Conservation (phyloP, 2,329 filamentous ascomycete species). For the Nannizziopsis barbatae region DNA sequence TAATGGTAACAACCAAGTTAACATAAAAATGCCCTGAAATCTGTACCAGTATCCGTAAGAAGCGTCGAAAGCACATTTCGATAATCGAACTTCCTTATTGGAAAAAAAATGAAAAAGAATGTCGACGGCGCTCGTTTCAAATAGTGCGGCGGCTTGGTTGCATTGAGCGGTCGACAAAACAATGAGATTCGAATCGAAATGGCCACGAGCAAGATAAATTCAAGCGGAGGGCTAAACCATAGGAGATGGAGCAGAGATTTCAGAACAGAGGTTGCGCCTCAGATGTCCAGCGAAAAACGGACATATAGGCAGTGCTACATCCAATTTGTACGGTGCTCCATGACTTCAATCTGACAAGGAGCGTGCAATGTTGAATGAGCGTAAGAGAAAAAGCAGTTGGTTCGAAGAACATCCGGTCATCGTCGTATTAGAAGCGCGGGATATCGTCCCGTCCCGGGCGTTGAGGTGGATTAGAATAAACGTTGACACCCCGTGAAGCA, state of each 20-base stretch:
- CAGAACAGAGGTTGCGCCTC: constrained; percentile 13
- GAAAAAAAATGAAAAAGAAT: background rate
- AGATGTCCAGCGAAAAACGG: constrained; percentile 7
- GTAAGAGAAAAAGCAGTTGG: constrained; percentile 5
- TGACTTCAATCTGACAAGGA: constrained; percentile 11
- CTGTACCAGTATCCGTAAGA: constrained; percentile 13
- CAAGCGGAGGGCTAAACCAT: constrained; percentile 13
- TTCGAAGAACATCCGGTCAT: constrained; percentile 18
- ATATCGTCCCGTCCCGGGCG: constrained; percentile 45
- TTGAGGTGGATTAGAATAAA: constrained; percentile 38
- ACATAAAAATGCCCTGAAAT: constrained; percentile 14
- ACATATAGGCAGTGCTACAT: constrained; percentile 8
- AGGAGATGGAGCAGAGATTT: constrained; percentile 15
- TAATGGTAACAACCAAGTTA: constrained; percentile 7
- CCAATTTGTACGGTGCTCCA: constrained; percentile 9
- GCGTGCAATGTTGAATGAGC: constrained; percentile 10
- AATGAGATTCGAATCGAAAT: constrained; percentile 11
- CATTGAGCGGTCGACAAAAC: constrained; percentile 18
- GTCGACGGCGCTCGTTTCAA: constrained; percentile 5
- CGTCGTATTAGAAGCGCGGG: constrained; percentile 35
- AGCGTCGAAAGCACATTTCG: constrained; percentile 11
- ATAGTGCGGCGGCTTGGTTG: constrained; percentile 12
- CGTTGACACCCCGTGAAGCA: constrained; percentile 58
- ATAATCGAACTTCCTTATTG: constrained; percentile 6
- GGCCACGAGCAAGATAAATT: constrained; percentile 8